Percentiles rank a stretch among this genome's conserved stretches.
Conservation (phyloP, 371 early-diverging fungal species). For the Nematocida sp. region DNA sequence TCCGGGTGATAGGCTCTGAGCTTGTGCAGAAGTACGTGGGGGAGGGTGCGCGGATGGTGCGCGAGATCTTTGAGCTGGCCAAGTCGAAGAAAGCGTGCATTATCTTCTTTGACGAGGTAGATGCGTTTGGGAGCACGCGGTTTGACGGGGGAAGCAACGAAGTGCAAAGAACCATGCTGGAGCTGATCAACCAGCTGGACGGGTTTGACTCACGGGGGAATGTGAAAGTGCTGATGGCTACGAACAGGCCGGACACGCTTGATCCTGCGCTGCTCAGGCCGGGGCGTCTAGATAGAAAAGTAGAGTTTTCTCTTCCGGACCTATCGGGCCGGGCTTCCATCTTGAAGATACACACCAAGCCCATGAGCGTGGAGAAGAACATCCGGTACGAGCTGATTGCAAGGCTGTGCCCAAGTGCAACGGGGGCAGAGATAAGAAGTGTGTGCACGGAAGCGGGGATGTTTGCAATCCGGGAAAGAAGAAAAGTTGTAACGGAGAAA, state of each 20-base stretch:
- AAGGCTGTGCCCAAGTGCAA: constrained; percentile 92
- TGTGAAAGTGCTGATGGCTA: constrained; percentile 97
- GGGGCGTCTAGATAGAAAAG: constrained; percentile 96
- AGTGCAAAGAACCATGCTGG: constrained; percentile 98
- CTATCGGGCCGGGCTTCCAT: constrained; percentile 85
- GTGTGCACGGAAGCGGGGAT: constrained; percentile 99
- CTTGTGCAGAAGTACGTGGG: constrained; percentile 97
- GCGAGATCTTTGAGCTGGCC: constrained; percentile 98
- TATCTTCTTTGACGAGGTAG: constrained; percentile 99
- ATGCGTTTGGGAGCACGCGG: constrained; percentile 93
- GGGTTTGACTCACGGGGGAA: constrained; percentile 99
- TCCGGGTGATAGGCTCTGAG: constrained; percentile 98
- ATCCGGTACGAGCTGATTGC: constrained; percentile 96
- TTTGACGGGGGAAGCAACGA: constrained; percentile 97
- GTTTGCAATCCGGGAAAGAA: constrained; percentile 95
- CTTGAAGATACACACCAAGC: constrained; percentile 93
- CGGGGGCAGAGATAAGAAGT: constrained; percentile 85
- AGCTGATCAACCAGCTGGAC: constrained; percentile 97
- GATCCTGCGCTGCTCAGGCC: constrained; percentile 97
- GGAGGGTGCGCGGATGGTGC: constrained; percentile 98
- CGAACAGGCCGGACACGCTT: constrained; percentile 94
- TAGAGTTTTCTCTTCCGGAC: constrained; percentile 94
- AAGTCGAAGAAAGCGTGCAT: constrained; percentile 94
- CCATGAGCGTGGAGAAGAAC: constrained; percentile 86
- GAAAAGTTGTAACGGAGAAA: constrained; percentile 96